These are phyloP conservation scores for Macadamia tetraphylla DNA, from an alignment of 164 flowering plant species.

Conservation along the genomic window DNA sequence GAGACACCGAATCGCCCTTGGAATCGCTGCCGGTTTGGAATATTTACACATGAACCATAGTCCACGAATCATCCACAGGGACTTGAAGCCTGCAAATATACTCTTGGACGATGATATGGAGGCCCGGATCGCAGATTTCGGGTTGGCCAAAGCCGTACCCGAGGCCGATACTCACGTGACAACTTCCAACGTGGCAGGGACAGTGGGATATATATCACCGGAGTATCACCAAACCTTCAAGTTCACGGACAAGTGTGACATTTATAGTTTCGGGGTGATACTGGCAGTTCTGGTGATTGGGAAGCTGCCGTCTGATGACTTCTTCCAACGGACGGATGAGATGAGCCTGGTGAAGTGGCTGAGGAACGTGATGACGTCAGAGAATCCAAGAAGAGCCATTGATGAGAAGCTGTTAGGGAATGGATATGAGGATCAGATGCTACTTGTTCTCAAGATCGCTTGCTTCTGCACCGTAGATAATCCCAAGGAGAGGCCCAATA, in stretches of 20 bases:
- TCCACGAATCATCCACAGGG: slow-evolving; percentile 81
- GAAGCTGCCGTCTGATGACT: slow-evolving; percentile 69
- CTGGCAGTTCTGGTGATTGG: slow-evolving; percentile 72
- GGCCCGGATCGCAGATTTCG: slow-evolving; percentile 87
- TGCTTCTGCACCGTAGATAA: slow-evolving; percentile 84
- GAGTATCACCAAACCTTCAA: slow-evolving; percentile 83
- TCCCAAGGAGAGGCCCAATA: slow-evolving; percentile 85
- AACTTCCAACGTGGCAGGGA: slow-evolving; percentile 74
- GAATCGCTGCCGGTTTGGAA: slow-evolving; percentile 78
- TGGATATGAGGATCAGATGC: slow-evolving; percentile 75
- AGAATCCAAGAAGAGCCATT: slow-evolving; percentile 56
- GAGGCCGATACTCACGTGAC: slow-evolving; percentile 64
- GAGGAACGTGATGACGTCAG: slow-evolving; percentile 74
- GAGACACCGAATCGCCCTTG: slow-evolving; percentile 57
- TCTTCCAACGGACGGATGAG: slow-evolving; percentile 62
- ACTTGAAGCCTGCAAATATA: slow-evolving; percentile 81
- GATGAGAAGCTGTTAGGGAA: slow-evolving; percentile 58
- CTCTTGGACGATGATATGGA: slow-evolving; percentile 87
- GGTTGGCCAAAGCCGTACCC: slow-evolving; percentile 82
- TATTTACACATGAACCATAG: slow-evolving; percentile 66
- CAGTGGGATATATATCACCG: slow-evolving; percentile 86
- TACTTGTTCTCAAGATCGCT: slow-evolving; percentile 77
- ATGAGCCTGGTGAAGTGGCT: slow-evolving; percentile 79
- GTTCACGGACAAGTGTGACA: slow-evolving; percentile 90
- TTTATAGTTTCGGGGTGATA: slow-evolving; percentile 83